A percentile compares a stretch with the other conserved stretches of the same genome.
These are phyloP conservation scores for Phaseolus coccineus DNA, from an alignment of 331 rosid genomes.

Conservation along the genomic window DNA sequence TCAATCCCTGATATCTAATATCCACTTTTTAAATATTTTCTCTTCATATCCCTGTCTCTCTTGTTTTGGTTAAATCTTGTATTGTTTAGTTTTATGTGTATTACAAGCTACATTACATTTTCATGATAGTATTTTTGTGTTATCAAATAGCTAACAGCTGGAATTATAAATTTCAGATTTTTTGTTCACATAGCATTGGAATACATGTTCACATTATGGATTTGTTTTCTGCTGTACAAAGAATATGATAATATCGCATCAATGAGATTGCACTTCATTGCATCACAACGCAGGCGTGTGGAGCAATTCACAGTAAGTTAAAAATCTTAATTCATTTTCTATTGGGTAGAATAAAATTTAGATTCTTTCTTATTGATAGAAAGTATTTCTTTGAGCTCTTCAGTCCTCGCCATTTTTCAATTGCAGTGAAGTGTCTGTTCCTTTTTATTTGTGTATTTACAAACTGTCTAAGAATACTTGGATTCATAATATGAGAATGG, in stretches of 20 bases:
- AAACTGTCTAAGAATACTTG: no score
- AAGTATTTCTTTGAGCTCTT: constrained; percentile 21
- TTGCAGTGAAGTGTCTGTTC: constrained; percentile 1
- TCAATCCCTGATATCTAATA: constrained; percentile 22
- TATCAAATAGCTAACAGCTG: constrained; percentile 38
- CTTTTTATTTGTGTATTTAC: no score
- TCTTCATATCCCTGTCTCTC: background rate
- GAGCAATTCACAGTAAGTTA: constrained; percentile 89
- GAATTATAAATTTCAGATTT: constrained; percentile 67
- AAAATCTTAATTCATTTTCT: constrained; percentile 21
- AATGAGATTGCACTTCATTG: constrained; percentile 84
- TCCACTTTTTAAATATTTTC: background rate
- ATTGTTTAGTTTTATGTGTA: background rate
- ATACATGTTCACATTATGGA: constrained; percentile 87
- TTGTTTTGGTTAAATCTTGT: background rate
- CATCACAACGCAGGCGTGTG: constrained; percentile 74
- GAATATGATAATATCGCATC: constrained; percentile 73
- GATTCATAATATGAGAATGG: no score
- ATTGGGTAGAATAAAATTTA: background rate
- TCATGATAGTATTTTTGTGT: constrained; percentile 14
- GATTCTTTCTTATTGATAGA: constrained; percentile 7
- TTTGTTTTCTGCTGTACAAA: constrained; percentile 78
- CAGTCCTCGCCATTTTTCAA: constrained; percentile 21
- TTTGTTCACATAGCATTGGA: constrained; percentile 89
- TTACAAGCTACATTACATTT: background rate